Percentiles rank a stretch among this genome's conserved stretches.
These are phyloP conservation scores for Colletotrichum aenigma DNA, from an alignment of 2,329 filamentous ascomycete species.

Conservation along the genomic window DNA sequence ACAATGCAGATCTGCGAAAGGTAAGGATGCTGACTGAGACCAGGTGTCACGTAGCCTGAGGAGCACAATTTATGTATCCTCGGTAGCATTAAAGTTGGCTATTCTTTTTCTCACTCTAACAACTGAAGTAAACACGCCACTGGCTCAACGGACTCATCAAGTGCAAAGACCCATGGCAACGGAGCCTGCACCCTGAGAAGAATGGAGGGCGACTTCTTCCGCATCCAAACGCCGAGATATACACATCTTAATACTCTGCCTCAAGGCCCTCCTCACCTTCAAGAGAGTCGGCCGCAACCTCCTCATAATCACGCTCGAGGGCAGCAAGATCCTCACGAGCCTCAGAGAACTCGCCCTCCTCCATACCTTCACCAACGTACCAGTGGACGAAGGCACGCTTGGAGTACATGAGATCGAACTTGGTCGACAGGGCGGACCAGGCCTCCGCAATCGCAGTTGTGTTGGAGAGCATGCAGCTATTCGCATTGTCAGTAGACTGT, in stretches of 20 bases:
- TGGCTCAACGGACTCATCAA: neutral
- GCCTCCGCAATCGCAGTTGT: conserved; percentile 98
- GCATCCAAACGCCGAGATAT: conserved; percentile 18
- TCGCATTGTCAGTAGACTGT: neutral
- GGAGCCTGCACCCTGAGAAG: neutral
- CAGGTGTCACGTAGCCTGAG: neutral
- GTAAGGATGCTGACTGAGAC: neutral
- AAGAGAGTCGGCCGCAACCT: conserved; percentile 93
- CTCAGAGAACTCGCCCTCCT: conserved; percentile 99
- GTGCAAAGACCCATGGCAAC: neutral
- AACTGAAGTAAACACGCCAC: conserved; percentile 21
- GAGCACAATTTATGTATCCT: conserved; percentile 6
- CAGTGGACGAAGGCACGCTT: conserved; percentile 99
- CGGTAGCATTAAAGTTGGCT: conserved; percentile 19
- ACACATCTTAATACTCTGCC: conserved; percentile 80
- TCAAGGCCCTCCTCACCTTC: conserved; percentile 85
- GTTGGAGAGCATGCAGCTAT: conserved; percentile 96
- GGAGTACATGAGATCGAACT: conserved; percentile 99
- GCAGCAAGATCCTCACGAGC: conserved; percentile 98
- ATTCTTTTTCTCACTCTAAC: conserved; percentile 20
- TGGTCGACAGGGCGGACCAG: conserved; percentile 94
- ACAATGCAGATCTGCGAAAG: neutral
- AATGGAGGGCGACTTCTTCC: conserved; percentile 4
- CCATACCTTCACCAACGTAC: conserved; percentile 99
- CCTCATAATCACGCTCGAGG: conserved; percentile 97